phyloP scores from a whole-genome alignment of 306 rosid genomes.

The barrel medic (Medicago truncatula) region DNA sequence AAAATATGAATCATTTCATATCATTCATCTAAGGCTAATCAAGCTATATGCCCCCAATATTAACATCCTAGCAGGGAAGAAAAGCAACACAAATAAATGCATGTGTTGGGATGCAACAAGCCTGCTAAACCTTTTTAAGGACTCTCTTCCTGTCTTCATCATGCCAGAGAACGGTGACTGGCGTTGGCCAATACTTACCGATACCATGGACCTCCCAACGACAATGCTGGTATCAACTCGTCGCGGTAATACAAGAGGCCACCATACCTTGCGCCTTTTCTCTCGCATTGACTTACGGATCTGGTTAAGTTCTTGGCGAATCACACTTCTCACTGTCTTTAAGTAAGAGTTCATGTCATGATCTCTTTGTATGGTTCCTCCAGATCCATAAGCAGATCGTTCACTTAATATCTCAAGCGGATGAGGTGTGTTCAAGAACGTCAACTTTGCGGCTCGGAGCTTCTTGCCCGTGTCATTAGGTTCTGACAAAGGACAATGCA shows the following conservation, averaged over 20 bases:
- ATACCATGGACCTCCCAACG: constrained; percentile 53
- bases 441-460: constrained; percentile 68
- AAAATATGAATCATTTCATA: constrained; percentile 34
- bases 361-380: constrained; percentile 84
- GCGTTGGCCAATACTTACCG: constrained; percentile 51
- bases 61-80: constrained; percentile 70
- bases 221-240: constrained; percentile 50
- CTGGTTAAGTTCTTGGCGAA: constrained; percentile 73
- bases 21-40: constrained; percentile 45
- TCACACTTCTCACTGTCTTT: constrained; percentile 66
- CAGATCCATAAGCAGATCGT: constrained; percentile 84
- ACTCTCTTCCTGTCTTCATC: constrained; percentile 65
- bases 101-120: constrained; percentile 79
- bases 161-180: constrained; percentile 68
- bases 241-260: constrained; percentile 61
- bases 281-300: constrained; percentile 68
- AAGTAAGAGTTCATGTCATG: constrained; percentile 91
- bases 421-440: constrained; percentile 89
- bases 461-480: constrained; percentile 57
- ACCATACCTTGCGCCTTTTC: constrained; percentile 74
- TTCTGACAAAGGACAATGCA: constrained; percentile 57
- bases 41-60: constrained; percentile 60
- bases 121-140: constrained; percentile 73
- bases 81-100: constrained; percentile 76
- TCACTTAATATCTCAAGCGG: constrained; percentile 91